Conservation (phyloP, 2,329 filamentous ascomycete genomes). For the Cytospora leucostoma region DNA sequence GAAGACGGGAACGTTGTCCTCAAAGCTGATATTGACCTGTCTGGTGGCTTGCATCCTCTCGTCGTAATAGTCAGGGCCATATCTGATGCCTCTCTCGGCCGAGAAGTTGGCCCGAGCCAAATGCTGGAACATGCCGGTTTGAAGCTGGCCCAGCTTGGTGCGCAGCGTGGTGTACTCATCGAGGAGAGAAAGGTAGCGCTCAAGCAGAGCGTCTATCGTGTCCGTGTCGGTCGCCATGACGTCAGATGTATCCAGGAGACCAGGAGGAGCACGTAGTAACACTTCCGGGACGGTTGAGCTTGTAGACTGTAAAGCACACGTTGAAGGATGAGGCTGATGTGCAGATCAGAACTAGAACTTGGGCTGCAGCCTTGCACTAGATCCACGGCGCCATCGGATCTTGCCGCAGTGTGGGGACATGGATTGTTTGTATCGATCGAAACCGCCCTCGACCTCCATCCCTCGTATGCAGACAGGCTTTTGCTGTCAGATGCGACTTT, state of each 20-base stretch:
- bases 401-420: slow-evolving; percentile 18
- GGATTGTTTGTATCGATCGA: not conserved
- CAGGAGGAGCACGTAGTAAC: not conserved
- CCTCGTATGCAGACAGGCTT: not conserved
- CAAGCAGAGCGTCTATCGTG: slow-evolving; percentile 63
- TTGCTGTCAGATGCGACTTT: not conserved
- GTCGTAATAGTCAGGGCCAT: slow-evolving; percentile 72
- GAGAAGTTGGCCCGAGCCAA: slow-evolving; percentile 77
- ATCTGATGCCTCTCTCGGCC: slow-evolving; percentile 62
- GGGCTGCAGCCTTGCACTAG: slow-evolving; percentile 2
- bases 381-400: slow-evolving; percentile 18
- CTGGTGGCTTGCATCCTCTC: slow-evolving; percentile 67
- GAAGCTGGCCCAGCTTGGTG: slow-evolving; percentile 52
- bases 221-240: slow-evolving; percentile 32
- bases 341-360: slow-evolving; percentile 5
- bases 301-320: not conserved
- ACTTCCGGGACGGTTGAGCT: not conserved
- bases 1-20: slow-evolving; percentile 31
- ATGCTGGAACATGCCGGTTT: slow-evolving; percentile 57
- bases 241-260: not conserved
- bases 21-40: slow-evolving; percentile 40
- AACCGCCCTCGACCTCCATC: not conserved
- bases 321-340: slow-evolving; percentile 3
- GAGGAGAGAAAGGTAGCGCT: slow-evolving; percentile 65
- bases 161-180: slow-evolving; percentile 67